phyloP scores from a whole-genome alignment of 1,284 basidiomycete species.

The Sporisorium exsertum region DNA sequence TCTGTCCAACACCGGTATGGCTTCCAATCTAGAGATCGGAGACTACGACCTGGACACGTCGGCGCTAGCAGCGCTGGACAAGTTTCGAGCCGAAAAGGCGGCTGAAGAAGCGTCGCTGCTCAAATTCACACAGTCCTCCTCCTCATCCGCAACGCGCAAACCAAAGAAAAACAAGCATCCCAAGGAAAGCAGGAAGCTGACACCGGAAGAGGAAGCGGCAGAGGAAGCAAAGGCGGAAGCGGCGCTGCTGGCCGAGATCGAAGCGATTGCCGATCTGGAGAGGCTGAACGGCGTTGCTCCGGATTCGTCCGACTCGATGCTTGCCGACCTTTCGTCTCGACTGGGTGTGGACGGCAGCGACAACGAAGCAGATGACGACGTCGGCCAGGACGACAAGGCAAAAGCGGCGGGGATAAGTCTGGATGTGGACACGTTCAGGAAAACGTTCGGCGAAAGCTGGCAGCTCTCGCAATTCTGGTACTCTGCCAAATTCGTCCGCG shows the following conservation, averaged over 20 bases:
- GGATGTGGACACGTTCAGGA: constrained; percentile 55
- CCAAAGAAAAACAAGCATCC: constrained; percentile 10
- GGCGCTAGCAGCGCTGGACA: constrained; percentile 62
- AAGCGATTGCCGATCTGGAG: constrained; percentile 52
- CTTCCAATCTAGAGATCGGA: not conserved
- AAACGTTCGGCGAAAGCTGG: constrained; percentile 62
- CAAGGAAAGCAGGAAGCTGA: constrained; percentile 27
- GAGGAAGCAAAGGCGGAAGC: constrained; percentile 49
- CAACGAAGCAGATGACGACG: constrained; percentile 30
- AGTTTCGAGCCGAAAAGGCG: constrained; percentile 60
- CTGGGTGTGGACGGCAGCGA: constrained; percentile 13
- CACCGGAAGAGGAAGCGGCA: constrained; percentile 18
- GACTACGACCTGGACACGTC: constrained; percentile 57
- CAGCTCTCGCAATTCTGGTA: constrained; percentile 53
- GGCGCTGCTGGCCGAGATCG: constrained; percentile 56
- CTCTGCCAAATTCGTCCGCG: constrained; percentile 29
- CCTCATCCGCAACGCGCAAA: constrained; percentile 17
- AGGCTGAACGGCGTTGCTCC: constrained; percentile 45
- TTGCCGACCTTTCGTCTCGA: constrained; percentile 17
- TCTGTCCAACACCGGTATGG: not conserved
- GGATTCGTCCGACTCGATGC: constrained; percentile 42
- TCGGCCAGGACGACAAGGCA: constrained; percentile 2
- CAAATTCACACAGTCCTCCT: constrained; percentile 26
- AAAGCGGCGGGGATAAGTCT: not conserved
- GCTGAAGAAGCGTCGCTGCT: constrained; percentile 60